Percentiles rank a stretch among this genome's conserved stretches.
Evolutionary conservation across 1,284 basidiomycete genomes (phyloP).

Genomic region (Pseudozyma flocculosa): DNA sequence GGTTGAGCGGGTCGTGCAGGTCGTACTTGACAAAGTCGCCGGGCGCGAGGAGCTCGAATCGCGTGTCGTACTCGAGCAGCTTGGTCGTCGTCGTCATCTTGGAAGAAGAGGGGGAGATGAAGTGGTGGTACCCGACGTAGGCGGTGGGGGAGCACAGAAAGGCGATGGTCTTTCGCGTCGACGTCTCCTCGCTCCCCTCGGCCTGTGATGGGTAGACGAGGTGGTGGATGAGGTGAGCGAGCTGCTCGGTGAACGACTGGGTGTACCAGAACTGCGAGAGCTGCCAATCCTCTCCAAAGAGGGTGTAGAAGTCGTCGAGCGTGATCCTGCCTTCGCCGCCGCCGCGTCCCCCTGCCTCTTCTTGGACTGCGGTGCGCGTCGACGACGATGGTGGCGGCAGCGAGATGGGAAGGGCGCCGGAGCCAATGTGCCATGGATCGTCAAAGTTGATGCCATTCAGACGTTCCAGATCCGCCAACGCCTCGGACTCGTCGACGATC

Average conservation of each 20-base stretch:
- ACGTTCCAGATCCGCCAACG: constrained; percentile 35
- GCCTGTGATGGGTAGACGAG: constrained; percentile 9
- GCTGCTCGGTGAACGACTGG: constrained; percentile 14
- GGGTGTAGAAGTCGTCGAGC: constrained; percentile 40
- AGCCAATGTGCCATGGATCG: neutral
- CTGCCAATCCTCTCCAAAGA: constrained; percentile 50
- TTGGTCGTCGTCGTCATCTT: constrained; percentile 12
- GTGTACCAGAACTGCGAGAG: constrained; percentile 36
- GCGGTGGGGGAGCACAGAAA: constrained; percentile 58
- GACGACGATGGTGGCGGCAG: too few relatives aligned
- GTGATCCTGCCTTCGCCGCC: neutral
- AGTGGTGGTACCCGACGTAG: constrained; percentile 56
- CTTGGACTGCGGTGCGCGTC: too few relatives aligned
- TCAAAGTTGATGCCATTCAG: constrained; percentile 17
- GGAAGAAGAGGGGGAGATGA: constrained; percentile 13
- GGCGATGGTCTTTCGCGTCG: constrained; percentile 27
- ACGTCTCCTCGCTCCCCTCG: constrained; percentile 1
- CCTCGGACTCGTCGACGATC: constrained; percentile 35
- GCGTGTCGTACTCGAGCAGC: constrained; percentile 54
- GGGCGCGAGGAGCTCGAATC: constrained; percentile 48
- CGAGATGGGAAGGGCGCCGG: neutral
- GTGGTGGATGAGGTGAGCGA: constrained; percentile 18
- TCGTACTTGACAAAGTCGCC: constrained; percentile 55
- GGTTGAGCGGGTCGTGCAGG: constrained; percentile 44
- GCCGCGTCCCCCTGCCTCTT: too few relatives aligned